phyloP scores from a whole-genome alignment of 805 yeast species.

The Kuraishia capsulata region DNA sequence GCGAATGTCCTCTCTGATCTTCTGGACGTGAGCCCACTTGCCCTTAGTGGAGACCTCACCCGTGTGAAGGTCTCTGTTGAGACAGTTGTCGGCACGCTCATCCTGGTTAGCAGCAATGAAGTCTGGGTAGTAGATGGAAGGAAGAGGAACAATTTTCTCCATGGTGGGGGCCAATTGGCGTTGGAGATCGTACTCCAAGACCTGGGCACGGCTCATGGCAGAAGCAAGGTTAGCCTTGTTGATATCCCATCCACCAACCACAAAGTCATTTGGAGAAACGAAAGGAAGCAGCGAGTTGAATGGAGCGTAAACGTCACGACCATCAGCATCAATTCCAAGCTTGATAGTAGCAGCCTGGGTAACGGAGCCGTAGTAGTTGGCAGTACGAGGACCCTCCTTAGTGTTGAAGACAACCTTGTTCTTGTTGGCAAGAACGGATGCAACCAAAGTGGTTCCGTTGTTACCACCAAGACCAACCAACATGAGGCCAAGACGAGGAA shows the following conservation, averaged over 20 bases:
- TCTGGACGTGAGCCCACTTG: slow-evolving; percentile 88
- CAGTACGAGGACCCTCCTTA: slow-evolving; percentile 62
- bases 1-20: slow-evolving; percentile 73
- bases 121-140: slow-evolving; percentile 90
- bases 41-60: slow-evolving; percentile 44
- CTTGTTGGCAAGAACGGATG: slow-evolving; percentile 80
- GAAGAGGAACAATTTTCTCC: slow-evolving; percentile 58
- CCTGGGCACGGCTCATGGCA: slow-evolving; percentile 81
- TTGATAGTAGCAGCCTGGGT: slow-evolving; percentile 89
- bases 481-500: slow-evolving; percentile 82
- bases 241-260: slow-evolving; percentile 94
- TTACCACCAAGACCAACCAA: slow-evolving; percentile 95
- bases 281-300: slow-evolving; percentile 85
- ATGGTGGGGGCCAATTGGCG: slow-evolving; percentile 59
- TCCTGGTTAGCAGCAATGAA: slow-evolving; percentile 93
- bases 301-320: slow-evolving; percentile 86
- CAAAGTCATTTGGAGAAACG: slow-evolving; percentile 83
- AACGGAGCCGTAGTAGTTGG: slow-evolving; percentile 88
- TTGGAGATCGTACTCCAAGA: slow-evolving; percentile 79
- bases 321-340: slow-evolving; percentile 74
- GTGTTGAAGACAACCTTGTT: slow-evolving; percentile 70
- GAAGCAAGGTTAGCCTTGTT: slow-evolving; percentile 58
- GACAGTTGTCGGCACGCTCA: slow-evolving; percentile 83
- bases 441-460: slow-evolving; percentile 87
- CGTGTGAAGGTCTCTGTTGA: slow-evolving; percentile 38